Percentiles rank a stretch among this genome's conserved stretches.
Conservation (phyloP, 345 rosid species). For the Euphorbia tirucalli region DNA sequence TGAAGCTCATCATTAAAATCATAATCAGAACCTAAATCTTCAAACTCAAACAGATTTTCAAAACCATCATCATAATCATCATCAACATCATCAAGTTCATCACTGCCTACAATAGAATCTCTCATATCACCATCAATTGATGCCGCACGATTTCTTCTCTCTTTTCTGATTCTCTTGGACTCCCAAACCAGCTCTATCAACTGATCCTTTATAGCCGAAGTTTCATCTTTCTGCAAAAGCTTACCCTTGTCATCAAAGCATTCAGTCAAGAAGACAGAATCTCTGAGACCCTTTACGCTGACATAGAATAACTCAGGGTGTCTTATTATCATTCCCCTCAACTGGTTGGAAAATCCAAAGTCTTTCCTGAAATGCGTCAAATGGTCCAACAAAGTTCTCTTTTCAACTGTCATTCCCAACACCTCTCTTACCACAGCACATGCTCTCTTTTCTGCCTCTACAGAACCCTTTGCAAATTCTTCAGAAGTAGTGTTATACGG, state of each 20-base stretch:
- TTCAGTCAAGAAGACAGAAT: slow-evolving; percentile 73
- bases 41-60: slow-evolving; percentile 62
- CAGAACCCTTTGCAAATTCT: slow-evolving; percentile 48
- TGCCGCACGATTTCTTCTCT: slow-evolving; percentile 38
- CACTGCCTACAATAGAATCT: slow-evolving; percentile 9
- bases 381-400: slow-evolving; percentile 75
- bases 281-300: slow-evolving; percentile 71
- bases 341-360: slow-evolving; percentile 62
- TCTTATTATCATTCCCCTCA: slow-evolving; percentile 68
- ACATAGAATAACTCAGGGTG: slow-evolving; percentile 87
- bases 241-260: slow-evolving; percentile 63
- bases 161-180: slow-evolving; percentile 67
- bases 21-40: slow-evolving; percentile 50
- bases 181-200: slow-evolving; percentile 60
- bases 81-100: slow-evolving; percentile 20
- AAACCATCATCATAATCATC: slow-evolving; percentile 66
- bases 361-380: slow-evolving; percentile 89
- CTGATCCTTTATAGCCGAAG: slow-evolving; percentile 43
- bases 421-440: slow-evolving; percentile 72
- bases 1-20: slow-evolving; percentile 33
- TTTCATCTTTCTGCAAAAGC: slow-evolving; percentile 60
- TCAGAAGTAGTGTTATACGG: slow-evolving; percentile 54
- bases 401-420: slow-evolving; percentile 66
- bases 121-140: slow-evolving; percentile 4
- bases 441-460: slow-evolving; percentile 78